phyloP scores from a whole-genome alignment of 129 eudicot genomes.

The Arctium lappa region DNA sequence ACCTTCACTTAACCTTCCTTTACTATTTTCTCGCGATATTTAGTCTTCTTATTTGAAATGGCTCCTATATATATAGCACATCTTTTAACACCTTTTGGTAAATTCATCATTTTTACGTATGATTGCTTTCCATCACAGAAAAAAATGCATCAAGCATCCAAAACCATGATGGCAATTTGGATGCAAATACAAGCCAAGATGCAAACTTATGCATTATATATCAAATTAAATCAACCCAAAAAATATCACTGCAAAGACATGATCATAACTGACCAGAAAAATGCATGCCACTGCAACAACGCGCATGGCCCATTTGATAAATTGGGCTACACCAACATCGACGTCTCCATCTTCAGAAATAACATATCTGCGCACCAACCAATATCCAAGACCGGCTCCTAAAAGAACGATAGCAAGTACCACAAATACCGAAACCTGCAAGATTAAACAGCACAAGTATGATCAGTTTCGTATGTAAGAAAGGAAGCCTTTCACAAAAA shows the following conservation, averaged over 20 bases:
- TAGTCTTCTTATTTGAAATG: too few species aligned
- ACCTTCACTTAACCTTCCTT: too few species aligned
- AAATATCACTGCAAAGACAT: background rate
- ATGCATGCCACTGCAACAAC: conserved; percentile 64
- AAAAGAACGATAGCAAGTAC: conserved; percentile 52
- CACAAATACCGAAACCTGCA: conserved; percentile 57
- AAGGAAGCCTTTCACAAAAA: background rate
- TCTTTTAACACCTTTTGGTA: too few species aligned
- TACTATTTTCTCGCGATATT: too few species aligned
- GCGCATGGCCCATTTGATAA: conserved; percentile 89
- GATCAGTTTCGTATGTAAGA: background rate
- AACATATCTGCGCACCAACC: conserved; percentile 73
- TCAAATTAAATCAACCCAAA: background rate
- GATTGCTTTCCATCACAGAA: background rate
- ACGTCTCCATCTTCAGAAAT: conserved; percentile 78
- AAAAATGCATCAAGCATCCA: background rate
- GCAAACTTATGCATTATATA: background rate
- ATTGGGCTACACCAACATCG: conserved; percentile 75
- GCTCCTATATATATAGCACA: too few species aligned
- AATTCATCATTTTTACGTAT: too few species aligned
- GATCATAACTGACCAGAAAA: conserved; percentile 47
- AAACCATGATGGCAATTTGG: background rate
- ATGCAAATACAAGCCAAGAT: background rate
- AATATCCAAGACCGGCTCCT: conserved; percentile 85
- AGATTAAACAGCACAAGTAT: background rate